These are phyloP conservation scores for Mrakiaceae sp. DNA, from an alignment of 1,284 basidiomycete species.

Conservation along the genomic window DNA sequence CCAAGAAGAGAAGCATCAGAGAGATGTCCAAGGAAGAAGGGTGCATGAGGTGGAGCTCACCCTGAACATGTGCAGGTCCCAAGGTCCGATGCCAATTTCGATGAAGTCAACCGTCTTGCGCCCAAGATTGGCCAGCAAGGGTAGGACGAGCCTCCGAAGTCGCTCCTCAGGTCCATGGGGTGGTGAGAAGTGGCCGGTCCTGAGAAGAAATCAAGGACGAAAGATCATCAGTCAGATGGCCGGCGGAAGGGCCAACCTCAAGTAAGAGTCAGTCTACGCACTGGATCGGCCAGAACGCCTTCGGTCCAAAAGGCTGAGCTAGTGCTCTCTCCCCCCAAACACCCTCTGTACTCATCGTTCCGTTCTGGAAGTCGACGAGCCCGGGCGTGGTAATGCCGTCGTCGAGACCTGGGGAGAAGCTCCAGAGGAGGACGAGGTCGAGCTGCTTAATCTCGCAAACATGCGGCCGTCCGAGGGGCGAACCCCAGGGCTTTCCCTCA, in stretches of 20 bases:
- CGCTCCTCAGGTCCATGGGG: constrained; percentile 9
- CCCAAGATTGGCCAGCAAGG: constrained; percentile 1
- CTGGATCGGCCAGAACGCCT: constrained; percentile 2
- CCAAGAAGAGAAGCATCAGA: too few species aligned
- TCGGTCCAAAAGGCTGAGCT: not conserved
- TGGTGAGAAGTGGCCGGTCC: constrained; percentile 11
- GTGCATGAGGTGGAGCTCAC: not conserved
- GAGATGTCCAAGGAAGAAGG: not conserved
- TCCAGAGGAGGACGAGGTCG: constrained; percentile 10
- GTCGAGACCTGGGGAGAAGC: constrained; percentile 5
- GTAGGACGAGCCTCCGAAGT: constrained; percentile 1
- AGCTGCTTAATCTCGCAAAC: constrained; percentile 2
- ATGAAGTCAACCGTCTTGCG: constrained; percentile 6
- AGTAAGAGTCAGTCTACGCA: not conserved
- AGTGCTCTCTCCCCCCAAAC: not conserved
- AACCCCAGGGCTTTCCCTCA: not conserved
- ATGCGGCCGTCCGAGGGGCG: not conserved
- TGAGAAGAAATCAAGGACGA: not conserved
- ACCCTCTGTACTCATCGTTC: not conserved
- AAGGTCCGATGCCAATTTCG: constrained; percentile 11
- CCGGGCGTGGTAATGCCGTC: constrained; percentile 7
- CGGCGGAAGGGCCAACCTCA: not conserved
- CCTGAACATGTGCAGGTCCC: constrained; percentile 13
- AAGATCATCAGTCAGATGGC: not conserved
- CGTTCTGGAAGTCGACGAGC: not conserved